These are phyloP conservation scores for Tulasnella sp. DNA, from an alignment of 768 basidiomycete genomes.

Conservation along the genomic window DNA sequence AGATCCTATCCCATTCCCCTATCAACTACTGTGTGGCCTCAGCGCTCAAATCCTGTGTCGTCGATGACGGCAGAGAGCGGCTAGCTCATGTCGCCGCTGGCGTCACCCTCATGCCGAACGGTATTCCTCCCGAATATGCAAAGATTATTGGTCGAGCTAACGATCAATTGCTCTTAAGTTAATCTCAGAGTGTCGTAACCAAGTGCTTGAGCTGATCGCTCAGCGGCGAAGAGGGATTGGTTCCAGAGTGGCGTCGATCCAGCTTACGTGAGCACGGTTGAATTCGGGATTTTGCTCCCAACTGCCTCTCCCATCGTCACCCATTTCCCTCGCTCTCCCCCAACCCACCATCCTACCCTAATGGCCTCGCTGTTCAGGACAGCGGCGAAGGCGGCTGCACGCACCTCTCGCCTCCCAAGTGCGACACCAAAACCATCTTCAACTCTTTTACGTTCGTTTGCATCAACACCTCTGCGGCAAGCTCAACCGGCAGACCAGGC, in stretches of 20 bases:
- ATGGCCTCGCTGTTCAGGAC: slow-evolving; percentile 14
- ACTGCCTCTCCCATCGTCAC: slow-evolving; percentile 13
- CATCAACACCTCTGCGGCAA: slow-evolving; percentile 17
- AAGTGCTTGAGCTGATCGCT: background rate
- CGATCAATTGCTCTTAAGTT: background rate
- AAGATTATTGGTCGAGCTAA: background rate
- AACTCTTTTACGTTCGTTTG: slow-evolving; percentile 17
- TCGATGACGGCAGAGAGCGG: background rate
- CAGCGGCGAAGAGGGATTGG: background rate
- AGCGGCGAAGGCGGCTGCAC: slow-evolving; percentile 5
- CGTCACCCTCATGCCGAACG: background rate
- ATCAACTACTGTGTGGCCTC: background rate
- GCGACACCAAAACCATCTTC: background rate
- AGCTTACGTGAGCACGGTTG: slow-evolving; percentile 14
- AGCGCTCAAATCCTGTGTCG: background rate
- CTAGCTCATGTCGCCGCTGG: background rate
- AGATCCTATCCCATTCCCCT: background rate
- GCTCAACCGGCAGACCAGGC: slow-evolving; percentile 22
- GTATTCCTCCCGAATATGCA: background rate
- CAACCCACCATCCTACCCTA: background rate
- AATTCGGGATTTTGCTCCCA: slow-evolving; percentile 13
- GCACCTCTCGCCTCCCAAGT: slow-evolving; percentile 10
- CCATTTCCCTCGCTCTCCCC: slow-evolving; percentile 14
- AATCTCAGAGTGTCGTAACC: background rate
- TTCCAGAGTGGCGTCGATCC: slow-evolving; percentile 3